Conservation (phyloP, 495 filamentous ascomycete genomes). For the Mycothermus thermophilus region DNA sequence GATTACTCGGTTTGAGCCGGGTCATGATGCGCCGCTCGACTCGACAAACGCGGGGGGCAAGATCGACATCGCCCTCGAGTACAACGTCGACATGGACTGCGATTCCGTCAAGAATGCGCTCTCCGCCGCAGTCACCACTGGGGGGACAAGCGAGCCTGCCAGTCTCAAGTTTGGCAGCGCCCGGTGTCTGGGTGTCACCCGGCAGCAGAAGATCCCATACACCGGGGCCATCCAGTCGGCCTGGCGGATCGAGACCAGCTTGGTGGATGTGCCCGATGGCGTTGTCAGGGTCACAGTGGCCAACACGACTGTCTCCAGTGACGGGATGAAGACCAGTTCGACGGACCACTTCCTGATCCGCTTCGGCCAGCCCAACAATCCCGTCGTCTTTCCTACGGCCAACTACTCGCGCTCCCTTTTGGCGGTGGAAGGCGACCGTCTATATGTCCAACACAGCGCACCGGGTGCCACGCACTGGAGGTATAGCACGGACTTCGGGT, state of each 20-base stretch:
- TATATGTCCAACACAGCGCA: constrained; percentile 46
- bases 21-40: constrained; percentile 46
- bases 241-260: constrained; percentile 42
- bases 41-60: constrained; percentile 27
- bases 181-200: constrained; percentile 12
- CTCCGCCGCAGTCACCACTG: constrained; percentile 9
- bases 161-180: constrained; percentile 39
- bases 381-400: constrained; percentile 41
- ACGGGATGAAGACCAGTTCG: constrained; percentile 31
- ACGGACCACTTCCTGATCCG: constrained; percentile 41
- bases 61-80: constrained; percentile 39
- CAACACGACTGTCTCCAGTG: constrained; percentile 33
- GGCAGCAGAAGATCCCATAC: constrained; percentile 2
- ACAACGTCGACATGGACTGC: constrained; percentile 52
- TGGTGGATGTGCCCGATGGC: constrained; percentile 49
- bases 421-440: constrained; percentile 14
- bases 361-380: constrained; percentile 35
- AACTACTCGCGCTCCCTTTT: constrained; percentile 45
- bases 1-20: constrained; percentile 51
- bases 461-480: constrained; percentile 51
- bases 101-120: constrained; percentile 36
- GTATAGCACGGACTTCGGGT: constrained; percentile 50
- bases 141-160: constrained; percentile 3
- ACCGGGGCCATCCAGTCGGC: constrained; percentile 37
- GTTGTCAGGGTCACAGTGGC: constrained; percentile 49